phyloP scores from a whole-genome alignment of 495 filamentous ascomycete genomes.

The Xylaria sp. region DNA sequence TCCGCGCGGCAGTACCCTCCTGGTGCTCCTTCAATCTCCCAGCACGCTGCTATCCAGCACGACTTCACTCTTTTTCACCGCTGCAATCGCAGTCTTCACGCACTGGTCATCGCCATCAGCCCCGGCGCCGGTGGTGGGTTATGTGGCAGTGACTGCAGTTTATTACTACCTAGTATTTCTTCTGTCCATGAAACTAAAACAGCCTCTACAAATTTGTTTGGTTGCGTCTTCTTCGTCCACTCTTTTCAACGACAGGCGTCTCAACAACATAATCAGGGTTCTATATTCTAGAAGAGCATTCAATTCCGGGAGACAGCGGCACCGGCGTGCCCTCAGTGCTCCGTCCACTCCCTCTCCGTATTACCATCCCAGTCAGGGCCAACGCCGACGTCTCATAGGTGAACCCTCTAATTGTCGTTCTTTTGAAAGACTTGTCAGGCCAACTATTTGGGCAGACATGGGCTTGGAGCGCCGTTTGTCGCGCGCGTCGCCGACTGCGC shows the following conservation, averaged over 20 bases:
- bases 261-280: slow-evolving; percentile 32
- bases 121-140: slow-evolving; percentile 32
- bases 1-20: background rate
- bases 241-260: slow-evolving; percentile 37
- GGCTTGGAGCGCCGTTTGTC: slow-evolving; percentile 35
- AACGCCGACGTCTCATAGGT: slow-evolving; percentile 30
- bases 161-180: no score
- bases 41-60: slow-evolving; percentile 32
- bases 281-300: slow-evolving; percentile 39
- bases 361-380: background rate
- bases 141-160: slow-evolving; percentile 24
- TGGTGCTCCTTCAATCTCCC: slow-evolving; percentile 34
- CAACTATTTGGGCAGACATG: slow-evolving; percentile 34
- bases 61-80: slow-evolving; percentile 25
- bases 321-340: slow-evolving; percentile 30
- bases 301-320: slow-evolving; percentile 31
- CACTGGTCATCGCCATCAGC: slow-evolving; percentile 42
- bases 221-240: slow-evolving; percentile 35
- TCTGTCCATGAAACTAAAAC: slow-evolving; percentile 40
- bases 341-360: slow-evolving; percentile 39
- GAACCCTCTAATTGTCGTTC: slow-evolving; percentile 31
- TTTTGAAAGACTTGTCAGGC: slow-evolving; percentile 28
- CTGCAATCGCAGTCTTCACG: slow-evolving; percentile 31
- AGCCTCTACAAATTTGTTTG: slow-evolving; percentile 42
- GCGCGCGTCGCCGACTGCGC: slow-evolving; percentile 32